These are phyloP conservation scores for Triticum dicoccoides DNA, from an alignment of 176 grass and related monocot species.

Conservation along the genomic window DNA sequence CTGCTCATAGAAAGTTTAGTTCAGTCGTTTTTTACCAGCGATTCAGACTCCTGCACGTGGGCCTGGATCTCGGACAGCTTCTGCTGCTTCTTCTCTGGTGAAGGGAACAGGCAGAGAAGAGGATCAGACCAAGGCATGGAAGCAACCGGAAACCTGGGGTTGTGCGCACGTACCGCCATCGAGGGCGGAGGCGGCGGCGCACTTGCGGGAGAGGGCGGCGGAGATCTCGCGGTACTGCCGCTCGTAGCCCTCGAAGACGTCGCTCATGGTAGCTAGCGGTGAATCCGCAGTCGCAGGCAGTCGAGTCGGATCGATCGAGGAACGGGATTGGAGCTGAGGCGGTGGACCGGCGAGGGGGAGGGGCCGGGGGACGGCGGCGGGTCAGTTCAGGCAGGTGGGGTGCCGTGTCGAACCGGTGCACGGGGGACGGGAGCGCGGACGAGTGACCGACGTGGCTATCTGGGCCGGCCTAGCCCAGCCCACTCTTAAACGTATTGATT, in stretches of 20 bases:
- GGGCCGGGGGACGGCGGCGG: no score
- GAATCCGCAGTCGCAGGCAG: neutral
- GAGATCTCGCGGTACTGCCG: slow-evolving; percentile 76
- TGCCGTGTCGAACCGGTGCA: neutral
- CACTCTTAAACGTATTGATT: no score
- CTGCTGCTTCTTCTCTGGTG: slow-evolving; percentile 70
- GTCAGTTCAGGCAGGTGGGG: neutral
- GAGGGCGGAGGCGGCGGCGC: slow-evolving; percentile 46
- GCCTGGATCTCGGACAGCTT: slow-evolving; percentile 79
- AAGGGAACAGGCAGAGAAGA: neutral
- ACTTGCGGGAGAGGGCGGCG: slow-evolving; percentile 61
- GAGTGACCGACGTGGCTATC: no score
- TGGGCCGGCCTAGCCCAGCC: no score
- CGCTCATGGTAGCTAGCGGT: slow-evolving; percentile 45
- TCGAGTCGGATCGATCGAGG: slow-evolving; percentile 9
- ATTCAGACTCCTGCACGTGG: slow-evolving; percentile 62
- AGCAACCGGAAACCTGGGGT: neutral
- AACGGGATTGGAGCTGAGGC: neutral
- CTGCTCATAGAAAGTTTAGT: neutral
- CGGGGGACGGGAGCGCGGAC: no score
- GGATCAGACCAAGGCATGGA: neutral
- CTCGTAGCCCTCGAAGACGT: slow-evolving; percentile 87
- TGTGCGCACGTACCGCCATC: slow-evolving; percentile 44
- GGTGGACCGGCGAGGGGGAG: neutral
- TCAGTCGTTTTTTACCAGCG: slow-evolving; percentile 42